Percentiles rank a stretch among this genome's conserved stretches.
Evolutionary conservation across 2,329 filamentous ascomycete genomes (phyloP).

Genomic region (Tolypocladium nubicola): DNA sequence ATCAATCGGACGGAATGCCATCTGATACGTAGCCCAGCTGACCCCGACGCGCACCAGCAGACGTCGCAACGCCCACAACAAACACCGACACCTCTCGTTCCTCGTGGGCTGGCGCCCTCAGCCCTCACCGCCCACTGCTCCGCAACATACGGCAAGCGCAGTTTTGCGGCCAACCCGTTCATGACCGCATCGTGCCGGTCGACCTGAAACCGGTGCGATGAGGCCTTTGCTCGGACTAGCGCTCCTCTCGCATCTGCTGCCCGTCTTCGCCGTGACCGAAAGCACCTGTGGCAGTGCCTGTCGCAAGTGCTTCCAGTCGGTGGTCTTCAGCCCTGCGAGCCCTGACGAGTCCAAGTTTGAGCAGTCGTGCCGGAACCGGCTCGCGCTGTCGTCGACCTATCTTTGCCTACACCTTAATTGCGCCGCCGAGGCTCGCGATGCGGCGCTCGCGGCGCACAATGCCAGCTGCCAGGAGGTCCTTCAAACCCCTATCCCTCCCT

Average conservation of each 20-base stretch:
- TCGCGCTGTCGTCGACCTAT: conserved; percentile 2
- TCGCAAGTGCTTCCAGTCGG: background rate
- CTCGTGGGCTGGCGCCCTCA: background rate
- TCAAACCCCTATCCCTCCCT: background rate
- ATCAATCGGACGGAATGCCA: no score
- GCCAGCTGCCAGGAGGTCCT: conserved; percentile 1
- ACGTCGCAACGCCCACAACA: no score
- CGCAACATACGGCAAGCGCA: background rate
- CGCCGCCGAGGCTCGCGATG: background rate
- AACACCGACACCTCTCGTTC: background rate
- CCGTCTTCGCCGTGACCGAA: background rate
- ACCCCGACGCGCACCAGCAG: no score
- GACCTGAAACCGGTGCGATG: background rate
- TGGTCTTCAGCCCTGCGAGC: background rate
- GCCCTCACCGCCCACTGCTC: background rate
- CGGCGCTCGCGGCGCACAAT: conserved; percentile 1
- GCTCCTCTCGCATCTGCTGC: background rate
- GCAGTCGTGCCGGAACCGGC: background rate
- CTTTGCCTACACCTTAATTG: conserved; percentile 2
- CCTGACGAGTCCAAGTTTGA: background rate
- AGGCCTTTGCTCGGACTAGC: background rate
- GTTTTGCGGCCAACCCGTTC: background rate
- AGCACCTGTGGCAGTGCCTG: background rate
- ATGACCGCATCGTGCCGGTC: background rate
- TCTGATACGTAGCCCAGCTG: no score